Base-by-base conservation (phyloP, 192 early-diverging fungal species). In the Backusella liffmaniae region DNA sequence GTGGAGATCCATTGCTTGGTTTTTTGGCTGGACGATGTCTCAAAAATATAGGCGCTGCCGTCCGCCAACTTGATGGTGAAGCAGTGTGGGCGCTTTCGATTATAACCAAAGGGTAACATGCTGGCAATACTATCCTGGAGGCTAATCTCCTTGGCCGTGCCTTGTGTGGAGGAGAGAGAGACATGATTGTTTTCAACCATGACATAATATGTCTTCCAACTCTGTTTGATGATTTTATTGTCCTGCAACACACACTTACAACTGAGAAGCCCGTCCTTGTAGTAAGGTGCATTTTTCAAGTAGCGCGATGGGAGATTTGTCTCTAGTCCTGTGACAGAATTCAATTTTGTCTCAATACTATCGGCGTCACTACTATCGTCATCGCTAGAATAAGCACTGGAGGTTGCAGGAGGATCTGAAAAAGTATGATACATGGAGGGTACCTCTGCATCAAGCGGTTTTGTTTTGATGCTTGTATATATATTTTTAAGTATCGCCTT, bases 181-280 rank as follows among this genome's bases (percentile, higher is more conserved):
- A 98, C 81, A 23, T 93, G 90, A 16, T 92, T 90, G 44, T 89
- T 86, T 62, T 92, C 90, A 23, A 91, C 81, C 0, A 95, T 85
- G 29, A 92, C 91, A 59, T 92, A 92, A 69, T 92, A 89, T 21
- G 96, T 93, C 69, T 88, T 87, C 97, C 97, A 97, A 21, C 86
- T 87, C 2, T 95, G 89, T 76, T 95, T 83, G 37, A 90, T 88
- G 5, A 94, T 92, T 84, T 91, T 94, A 0, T 86, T 86, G 6
- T 86, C 79, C 78, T 95, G 94, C 73, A 91, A 87, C 66, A 94
- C 79, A 79, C 95, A 94, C 79, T 98, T 98, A 51, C 96, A 87
- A 75, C 93, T 89, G 36, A 98, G 85, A 32, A 94, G 82, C 12
- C 94, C 92, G 75, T 94, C 92, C 70, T 89, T 88, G 23, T 86